A percentile compares a stretch with the other conserved stretches of the same genome.
phyloP scores from a whole-genome alignment of 805 yeast species.

The Hanseniaspora hatyaiensis region DNA sequence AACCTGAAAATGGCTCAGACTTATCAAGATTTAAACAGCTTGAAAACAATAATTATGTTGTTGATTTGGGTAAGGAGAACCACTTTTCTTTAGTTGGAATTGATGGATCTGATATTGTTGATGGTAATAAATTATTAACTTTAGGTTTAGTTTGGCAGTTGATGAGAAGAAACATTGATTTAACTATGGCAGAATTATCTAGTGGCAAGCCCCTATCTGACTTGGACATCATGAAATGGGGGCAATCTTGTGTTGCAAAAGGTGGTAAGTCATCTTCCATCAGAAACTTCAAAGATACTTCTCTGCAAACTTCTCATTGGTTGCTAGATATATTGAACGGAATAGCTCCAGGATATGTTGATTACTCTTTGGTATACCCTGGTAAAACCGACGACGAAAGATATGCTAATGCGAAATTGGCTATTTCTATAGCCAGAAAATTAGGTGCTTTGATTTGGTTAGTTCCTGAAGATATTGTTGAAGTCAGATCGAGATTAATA shows the following conservation, averaged over 20 bases:
- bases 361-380: conserved; percentile 76
- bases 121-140: conserved; percentile 79
- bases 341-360: conserved; percentile 93
- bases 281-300: conserved; percentile 76
- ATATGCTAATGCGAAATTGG: conserved; percentile 90
- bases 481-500: conserved; percentile 86
- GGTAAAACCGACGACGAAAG: conserved; percentile 74
- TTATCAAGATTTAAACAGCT: conserved; percentile 84
- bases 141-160: conserved; percentile 95
- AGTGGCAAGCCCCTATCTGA: conserved; percentile 71
- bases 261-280: conserved; percentile 68
- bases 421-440: conserved; percentile 96
- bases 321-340: conserved; percentile 85
- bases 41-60: conserved; percentile 97
- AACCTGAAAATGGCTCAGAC: conserved; percentile 63
- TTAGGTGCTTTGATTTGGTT: conserved; percentile 96
- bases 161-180: conserved; percentile 89
- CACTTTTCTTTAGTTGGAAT: conserved; percentile 92
- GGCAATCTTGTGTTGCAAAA: conserved; percentile 68
- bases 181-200: conserved; percentile 64
- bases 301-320: conserved; percentile 67
- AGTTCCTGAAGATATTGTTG: conserved; percentile 98
- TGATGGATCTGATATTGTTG: conserved; percentile 94
- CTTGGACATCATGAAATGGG: conserved; percentile 85
- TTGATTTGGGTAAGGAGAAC: conserved; percentile 85